These are phyloP conservation scores for Arthrobotrys sinensis DNA, from an alignment of 2,329 filamentous ascomycete genomes.

Conservation along the genomic window DNA sequence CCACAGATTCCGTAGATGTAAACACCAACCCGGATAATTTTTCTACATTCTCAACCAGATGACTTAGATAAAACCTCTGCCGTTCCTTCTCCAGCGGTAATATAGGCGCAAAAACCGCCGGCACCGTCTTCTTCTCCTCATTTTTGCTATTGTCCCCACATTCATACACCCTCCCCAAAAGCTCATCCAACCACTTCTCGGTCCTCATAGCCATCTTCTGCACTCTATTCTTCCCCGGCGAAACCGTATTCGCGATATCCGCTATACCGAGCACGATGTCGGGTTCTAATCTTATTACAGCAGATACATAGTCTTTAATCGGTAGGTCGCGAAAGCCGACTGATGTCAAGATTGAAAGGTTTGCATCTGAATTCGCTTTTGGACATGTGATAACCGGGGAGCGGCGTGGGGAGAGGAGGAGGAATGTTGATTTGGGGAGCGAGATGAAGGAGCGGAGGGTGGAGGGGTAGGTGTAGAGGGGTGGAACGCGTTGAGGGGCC, in stretches of 20 bases:
- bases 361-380: conserved; percentile 77
- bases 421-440: conserved; percentile 76
- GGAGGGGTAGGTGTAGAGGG: conserved; percentile 69
- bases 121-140: conserved; percentile 59
- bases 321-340: conserved; percentile 84
- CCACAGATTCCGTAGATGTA: conserved; percentile 73
- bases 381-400: conserved; percentile 82
- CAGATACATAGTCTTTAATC: conserved; percentile 78
- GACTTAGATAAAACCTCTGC: conserved; percentile 85
- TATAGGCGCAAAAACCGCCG: conserved; percentile 76
- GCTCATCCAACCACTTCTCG: conserved; percentile 82
- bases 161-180: conserved; percentile 70
- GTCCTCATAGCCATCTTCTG: conserved; percentile 89
- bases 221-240: conserved; percentile 79
- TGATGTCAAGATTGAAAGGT: conserved; percentile 85
- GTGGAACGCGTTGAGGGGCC: conserved; percentile 70
- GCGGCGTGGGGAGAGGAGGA: conserved; percentile 83
- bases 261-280: conserved; percentile 86
- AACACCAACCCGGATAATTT: conserved; percentile 80
- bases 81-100: conserved; percentile 81
- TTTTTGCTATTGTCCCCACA: conserved; percentile 61
- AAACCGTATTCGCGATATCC: conserved; percentile 76
- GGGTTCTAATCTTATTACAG: conserved; percentile 76
- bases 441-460: conserved; percentile 83
- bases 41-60: conserved; percentile 76